Evolutionary conservation across 2,329 filamentous ascomycete genomes (phyloP).

Genomic region (Didymella exigua): DNA sequence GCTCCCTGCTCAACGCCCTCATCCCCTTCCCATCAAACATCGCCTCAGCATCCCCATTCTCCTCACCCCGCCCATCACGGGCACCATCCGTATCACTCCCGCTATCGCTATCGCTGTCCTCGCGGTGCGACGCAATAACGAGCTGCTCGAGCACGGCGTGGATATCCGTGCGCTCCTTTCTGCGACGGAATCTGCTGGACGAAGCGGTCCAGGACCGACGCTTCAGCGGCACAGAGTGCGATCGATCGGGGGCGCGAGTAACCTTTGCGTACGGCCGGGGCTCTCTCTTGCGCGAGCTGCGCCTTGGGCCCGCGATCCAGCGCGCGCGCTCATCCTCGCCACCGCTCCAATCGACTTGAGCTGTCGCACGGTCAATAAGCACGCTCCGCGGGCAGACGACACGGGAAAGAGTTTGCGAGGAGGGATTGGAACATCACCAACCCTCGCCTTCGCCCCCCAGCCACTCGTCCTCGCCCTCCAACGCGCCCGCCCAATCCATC

Average conservation of each 20-base stretch:
- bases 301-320: not conserved
- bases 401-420: too few relatives aligned
- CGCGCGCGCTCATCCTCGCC: not conserved
- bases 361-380: too few relatives aligned
- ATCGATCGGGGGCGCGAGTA: not conserved
- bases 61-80: not conserved
- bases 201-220: not conserved
- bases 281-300: not conserved
- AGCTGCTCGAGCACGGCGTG: not conserved
- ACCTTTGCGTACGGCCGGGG: not conserved
- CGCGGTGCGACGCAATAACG: not conserved
- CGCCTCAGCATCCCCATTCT: not conserved
- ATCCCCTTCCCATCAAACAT: too few relatives aligned
- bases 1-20: too few relatives aligned
- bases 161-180: not conserved
- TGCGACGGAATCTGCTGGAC: not conserved
- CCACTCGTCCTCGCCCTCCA: slow-evolving; percentile 33
- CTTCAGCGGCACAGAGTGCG: too few relatives aligned
- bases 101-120: not conserved
- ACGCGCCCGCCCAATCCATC: slow-evolving; percentile 50
- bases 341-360: not conserved
- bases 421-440: slow-evolving; percentile 33
- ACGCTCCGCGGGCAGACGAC: too few relatives aligned
- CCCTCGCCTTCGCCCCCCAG: slow-evolving; percentile 36
- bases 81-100: not conserved